Conservation (phyloP, 306 rosid species). For the Cercis canadensis region DNA sequence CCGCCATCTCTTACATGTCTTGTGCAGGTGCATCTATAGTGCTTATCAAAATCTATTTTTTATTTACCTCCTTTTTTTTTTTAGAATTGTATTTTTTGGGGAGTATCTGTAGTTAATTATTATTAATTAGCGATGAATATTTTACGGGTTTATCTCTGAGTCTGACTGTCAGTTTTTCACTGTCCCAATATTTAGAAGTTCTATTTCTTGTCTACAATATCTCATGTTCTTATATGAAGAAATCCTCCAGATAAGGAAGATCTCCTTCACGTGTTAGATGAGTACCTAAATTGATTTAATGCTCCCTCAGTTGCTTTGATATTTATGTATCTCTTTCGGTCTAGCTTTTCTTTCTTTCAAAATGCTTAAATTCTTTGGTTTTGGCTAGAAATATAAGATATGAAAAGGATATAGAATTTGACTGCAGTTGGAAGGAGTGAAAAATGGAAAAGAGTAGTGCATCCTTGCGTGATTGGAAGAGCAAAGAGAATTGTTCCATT, state of each 20-base stretch:
- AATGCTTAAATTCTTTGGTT: not conserved
- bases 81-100: not conserved
- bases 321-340: not conserved
- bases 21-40: constrained; percentile 65
- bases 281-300: not conserved
- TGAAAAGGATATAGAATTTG: not conserved
- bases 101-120: no score
- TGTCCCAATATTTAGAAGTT: not conserved
- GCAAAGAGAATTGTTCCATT: not conserved
- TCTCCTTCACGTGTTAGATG: not conserved
- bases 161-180: no score
- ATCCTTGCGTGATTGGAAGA: not conserved
- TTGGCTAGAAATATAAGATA: not conserved
- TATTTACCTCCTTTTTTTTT: not conserved
- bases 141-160: no score
- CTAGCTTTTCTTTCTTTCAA: not conserved
- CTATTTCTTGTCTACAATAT: not conserved
- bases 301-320: not conserved
- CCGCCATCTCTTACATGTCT: constrained; percentile 88
- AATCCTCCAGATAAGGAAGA: constrained; percentile 13
- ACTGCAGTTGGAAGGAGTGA: not conserved
- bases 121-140: no score
- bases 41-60: not conserved
- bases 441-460: not conserved
- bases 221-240: not conserved